Conservation (phyloP, 2,329 filamentous ascomycete species). For the Fonsecaea erecta region DNA sequence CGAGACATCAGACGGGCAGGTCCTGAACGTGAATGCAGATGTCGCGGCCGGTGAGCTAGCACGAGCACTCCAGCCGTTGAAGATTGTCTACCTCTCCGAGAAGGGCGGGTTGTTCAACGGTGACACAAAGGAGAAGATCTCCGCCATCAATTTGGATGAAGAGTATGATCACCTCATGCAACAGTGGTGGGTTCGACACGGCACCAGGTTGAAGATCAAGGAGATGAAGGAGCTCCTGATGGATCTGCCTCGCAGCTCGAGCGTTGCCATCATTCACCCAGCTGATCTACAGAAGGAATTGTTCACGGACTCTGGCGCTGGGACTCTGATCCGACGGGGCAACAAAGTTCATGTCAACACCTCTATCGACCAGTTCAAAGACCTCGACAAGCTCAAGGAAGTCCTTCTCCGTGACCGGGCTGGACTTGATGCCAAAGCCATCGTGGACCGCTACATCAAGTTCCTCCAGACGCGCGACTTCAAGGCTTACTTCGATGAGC, state of each 20-base stretch:
- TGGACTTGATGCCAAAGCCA: slow-evolving; percentile 78
- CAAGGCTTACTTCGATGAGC: slow-evolving; percentile 92
- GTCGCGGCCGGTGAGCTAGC: slow-evolving; percentile 94
- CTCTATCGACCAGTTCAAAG: slow-evolving; percentile 73
- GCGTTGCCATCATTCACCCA: slow-evolving; percentile 96
- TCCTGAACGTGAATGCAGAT: slow-evolving; percentile 97
- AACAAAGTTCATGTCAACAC: slow-evolving; percentile 81
- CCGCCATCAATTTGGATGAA: slow-evolving; percentile 94
- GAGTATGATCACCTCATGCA: slow-evolving; percentile 93
- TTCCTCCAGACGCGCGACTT: slow-evolving; percentile 78
- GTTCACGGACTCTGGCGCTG: slow-evolving; percentile 93
- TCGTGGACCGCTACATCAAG: slow-evolving; percentile 84
- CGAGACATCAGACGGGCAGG: slow-evolving; percentile 85
- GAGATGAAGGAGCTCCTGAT: slow-evolving; percentile 94
- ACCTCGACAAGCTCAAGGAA: slow-evolving; percentile 76
- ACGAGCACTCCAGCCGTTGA: slow-evolving; percentile 84
- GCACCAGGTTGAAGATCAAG: slow-evolving; percentile 94
- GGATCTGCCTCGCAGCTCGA: slow-evolving; percentile 85
- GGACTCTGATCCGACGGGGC: slow-evolving; percentile 87
- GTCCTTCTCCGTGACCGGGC: slow-evolving; percentile 81
- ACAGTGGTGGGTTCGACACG: slow-evolving; percentile 93
- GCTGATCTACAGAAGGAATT: slow-evolving; percentile 94
- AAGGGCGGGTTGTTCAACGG: slow-evolving; percentile 96
- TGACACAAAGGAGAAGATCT: slow-evolving; percentile 92
- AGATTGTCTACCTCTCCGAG: slow-evolving; percentile 98